Percentiles rank a stretch among this genome's conserved stretches.
Conservation (phyloP, 352 stramenopile species). For the Globisporangium nunn region DNA sequence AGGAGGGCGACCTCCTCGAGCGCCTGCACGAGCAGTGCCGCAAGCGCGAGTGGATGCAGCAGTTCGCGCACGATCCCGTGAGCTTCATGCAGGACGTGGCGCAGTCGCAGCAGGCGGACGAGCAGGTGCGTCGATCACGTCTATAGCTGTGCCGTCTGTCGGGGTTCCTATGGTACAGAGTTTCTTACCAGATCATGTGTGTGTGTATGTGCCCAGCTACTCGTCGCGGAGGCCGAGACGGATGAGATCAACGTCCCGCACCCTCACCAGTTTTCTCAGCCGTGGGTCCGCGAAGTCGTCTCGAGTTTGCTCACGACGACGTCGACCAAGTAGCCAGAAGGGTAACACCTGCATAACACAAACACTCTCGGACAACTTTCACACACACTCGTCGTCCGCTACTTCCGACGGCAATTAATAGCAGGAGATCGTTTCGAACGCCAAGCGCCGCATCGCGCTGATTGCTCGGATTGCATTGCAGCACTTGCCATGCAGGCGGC, state of each 20-base stretch:
- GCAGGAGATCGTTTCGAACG: background rate
- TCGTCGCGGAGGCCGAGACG: slow-evolving; percentile 46
- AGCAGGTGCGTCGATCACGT: slow-evolving; percentile 28
- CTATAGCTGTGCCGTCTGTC: background rate
- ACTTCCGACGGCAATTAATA: background rate
- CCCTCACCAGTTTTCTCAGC: slow-evolving; percentile 58
- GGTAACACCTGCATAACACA: background rate
- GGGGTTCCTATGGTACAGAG: no score
- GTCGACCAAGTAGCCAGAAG: background rate
- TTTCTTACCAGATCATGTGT: background rate
- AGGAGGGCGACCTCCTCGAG: slow-evolving; percentile 47
- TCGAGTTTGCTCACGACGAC: slow-evolving; percentile 21
- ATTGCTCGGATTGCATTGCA: background rate
- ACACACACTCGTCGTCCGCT: background rate
- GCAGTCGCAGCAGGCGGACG: slow-evolving; percentile 49
- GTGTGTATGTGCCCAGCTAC: slow-evolving; percentile 21
- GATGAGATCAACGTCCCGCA: slow-evolving; percentile 56
- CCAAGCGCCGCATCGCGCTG: no score
- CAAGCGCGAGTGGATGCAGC: slow-evolving; percentile 64
- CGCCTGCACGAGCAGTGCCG: slow-evolving; percentile 35
- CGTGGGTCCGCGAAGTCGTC: slow-evolving; percentile 59
- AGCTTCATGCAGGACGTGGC: slow-evolving; percentile 55
- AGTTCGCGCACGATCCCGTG: slow-evolving; percentile 59
- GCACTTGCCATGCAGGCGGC: background rate
- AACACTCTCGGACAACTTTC: background rate